These are phyloP conservation scores for Plenodomus biglobosus DNA, from an alignment of 2,329 filamentous ascomycete species.

Conservation along the genomic window DNA sequence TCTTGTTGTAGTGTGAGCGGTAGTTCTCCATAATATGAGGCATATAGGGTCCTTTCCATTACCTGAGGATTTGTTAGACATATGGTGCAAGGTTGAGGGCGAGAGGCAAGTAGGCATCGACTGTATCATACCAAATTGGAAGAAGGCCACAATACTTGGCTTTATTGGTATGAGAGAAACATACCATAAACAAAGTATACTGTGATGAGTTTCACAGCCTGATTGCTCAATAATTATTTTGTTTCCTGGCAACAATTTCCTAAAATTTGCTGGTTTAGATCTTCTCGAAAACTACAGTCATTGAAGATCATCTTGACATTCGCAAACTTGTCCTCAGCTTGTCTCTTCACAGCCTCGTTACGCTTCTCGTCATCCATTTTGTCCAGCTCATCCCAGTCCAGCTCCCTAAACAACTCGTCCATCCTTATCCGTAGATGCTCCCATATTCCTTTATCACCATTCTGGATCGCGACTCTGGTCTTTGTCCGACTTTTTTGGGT, in stretches of 20 bases:
- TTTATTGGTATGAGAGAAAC: too few relatives aligned
- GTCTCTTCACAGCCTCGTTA: background rate
- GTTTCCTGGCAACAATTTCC: too few relatives aligned
- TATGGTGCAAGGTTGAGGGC: conserved; percentile 38
- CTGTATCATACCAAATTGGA: background rate
- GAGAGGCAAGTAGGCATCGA: conserved; percentile 38
- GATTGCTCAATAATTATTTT: too few relatives aligned
- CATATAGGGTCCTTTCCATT: conserved; percentile 39
- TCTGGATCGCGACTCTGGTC: background rate
- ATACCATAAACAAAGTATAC: too few relatives aligned
- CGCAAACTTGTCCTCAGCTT: conserved; percentile 4
- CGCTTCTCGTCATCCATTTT: background rate
- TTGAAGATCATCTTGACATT: background rate
- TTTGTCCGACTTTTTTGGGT: too few relatives aligned
- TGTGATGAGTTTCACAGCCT: too few relatives aligned
- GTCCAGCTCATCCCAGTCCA: conserved; percentile 6
- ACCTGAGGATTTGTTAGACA: conserved; percentile 41
- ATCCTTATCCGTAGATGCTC: background rate
- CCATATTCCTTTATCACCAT: background rate
- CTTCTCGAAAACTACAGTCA: too few relatives aligned
- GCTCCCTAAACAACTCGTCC: conserved; percentile 1
- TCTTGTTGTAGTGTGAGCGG: conserved; percentile 42
- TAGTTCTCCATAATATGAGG: conserved; percentile 37
- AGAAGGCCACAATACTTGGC: too few relatives aligned
- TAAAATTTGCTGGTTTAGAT: too few relatives aligned